phyloP scores from a whole-genome alignment of 2,329 filamentous ascomycete species.

The Ploettnerulaceae sp. region DNA sequence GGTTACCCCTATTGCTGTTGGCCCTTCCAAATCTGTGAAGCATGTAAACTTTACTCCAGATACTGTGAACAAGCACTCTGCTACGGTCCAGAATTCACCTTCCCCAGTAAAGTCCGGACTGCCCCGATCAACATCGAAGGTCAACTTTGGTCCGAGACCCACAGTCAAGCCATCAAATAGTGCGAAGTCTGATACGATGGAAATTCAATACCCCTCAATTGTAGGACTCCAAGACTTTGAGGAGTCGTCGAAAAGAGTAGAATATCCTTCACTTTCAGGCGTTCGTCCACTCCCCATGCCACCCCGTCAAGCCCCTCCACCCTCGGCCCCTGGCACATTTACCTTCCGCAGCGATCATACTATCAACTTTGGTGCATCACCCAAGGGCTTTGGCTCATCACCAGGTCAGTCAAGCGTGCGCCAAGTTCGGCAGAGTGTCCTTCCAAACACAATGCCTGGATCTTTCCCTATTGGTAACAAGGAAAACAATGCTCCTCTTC shows the following conservation, averaged over 20 bases:
- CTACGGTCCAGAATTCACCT: conserved; percentile 46
- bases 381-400: conserved; percentile 51
- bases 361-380: conserved; percentile 48
- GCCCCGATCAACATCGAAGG: conserved; percentile 39
- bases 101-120: conserved; percentile 50
- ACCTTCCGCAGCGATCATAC: conserved; percentile 63
- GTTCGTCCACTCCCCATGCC: conserved; percentile 26
- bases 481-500: conserved; percentile 44
- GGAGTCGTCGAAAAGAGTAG: conserved; percentile 17
- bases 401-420: conserved; percentile 58
- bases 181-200: conserved; percentile 30
- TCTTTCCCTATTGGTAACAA: conserved; percentile 52
- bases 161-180: conserved; percentile 23
- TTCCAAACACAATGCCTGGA: conserved; percentile 48
- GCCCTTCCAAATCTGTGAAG: conserved; percentile 58
- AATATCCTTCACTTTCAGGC: conserved; percentile 31
- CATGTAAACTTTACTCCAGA: conserved; percentile 76
- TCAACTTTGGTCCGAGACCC: conserved; percentile 36
- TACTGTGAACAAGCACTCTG: conserved; percentile 45
- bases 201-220: conserved; percentile 51
- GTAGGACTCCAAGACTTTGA: conserved; percentile 32
- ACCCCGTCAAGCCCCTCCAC: conserved; percentile 20
- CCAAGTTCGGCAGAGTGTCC: conserved; percentile 51
- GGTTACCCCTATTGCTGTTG: conserved; percentile 49
- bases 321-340: conserved; percentile 52